phyloP scores from a whole-genome alignment of 2,329 filamentous ascomycete species.

The Monilinia polystroma region DNA sequence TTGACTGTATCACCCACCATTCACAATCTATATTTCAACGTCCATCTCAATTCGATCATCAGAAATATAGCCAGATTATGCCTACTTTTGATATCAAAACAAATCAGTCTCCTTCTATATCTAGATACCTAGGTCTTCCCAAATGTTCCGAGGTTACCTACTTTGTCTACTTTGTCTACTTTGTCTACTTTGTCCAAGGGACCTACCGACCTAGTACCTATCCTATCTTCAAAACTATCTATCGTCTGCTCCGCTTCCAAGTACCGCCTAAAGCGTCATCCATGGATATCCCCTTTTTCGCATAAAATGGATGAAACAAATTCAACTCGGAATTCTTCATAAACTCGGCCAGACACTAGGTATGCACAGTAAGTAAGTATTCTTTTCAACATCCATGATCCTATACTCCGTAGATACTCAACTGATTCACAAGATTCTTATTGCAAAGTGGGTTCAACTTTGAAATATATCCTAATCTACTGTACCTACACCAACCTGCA shows the following conservation, averaged over 20 bases:
- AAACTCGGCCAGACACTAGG: no score
- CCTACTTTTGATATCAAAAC: no score
- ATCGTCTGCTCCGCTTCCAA: background rate
- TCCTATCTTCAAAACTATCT: no score
- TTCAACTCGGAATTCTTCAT: conserved; percentile 6
- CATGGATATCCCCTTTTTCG: background rate
- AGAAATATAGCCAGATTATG: background rate
- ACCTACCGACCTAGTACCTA: no score
- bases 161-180: no score
- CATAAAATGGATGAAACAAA: conserved; percentile 9
- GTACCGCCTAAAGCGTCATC: background rate
- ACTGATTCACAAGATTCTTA: background rate
- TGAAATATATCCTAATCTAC: background rate
- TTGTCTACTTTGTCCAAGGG: no score
- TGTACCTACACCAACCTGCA: background rate
- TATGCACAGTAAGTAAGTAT: no score
- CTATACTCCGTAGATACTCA: background rate
- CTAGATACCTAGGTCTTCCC: background rate
- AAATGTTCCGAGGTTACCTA: background rate
- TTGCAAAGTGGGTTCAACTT: background rate
- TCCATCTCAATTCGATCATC: background rate
- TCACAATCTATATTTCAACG: background rate
- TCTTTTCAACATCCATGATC: background rate
- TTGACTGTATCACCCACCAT: background rate
- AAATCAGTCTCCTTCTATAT: no score